A percentile compares a stretch with the other conserved stretches of the same genome.
Evolutionary conservation across 2,329 filamentous ascomycete genomes (phyloP).

Genomic region (Ploettnerulaceae sp.): DNA sequence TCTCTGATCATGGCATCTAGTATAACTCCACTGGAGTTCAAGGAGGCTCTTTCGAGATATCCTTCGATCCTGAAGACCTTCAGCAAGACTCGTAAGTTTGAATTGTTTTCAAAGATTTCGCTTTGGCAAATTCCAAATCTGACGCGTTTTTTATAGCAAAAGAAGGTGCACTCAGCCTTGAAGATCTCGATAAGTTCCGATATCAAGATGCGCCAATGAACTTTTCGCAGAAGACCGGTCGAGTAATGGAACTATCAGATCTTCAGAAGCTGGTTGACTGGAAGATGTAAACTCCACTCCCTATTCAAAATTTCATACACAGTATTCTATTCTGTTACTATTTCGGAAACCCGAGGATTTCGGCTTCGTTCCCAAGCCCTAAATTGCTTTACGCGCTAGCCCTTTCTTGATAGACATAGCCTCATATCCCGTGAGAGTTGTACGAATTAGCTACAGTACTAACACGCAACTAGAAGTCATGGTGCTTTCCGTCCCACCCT

Average conservation of each 20-base stretch:
- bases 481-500: conserved; percentile 59
- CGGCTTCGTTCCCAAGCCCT: too few relatives aligned
- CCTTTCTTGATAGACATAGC: too few relatives aligned
- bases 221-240: conserved; percentile 38
- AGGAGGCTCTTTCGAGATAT: conserved; percentile 29
- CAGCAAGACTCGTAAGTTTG: conserved; percentile 24
- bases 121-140: conserved; percentile 2
- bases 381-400: too few relatives aligned
- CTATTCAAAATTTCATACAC: conserved; percentile 3
- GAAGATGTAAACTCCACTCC: conserved; percentile 56
- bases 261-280: conserved; percentile 60
- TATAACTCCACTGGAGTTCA: conserved; percentile 30
- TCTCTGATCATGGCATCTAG: conserved; percentile 23
- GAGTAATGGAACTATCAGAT: conserved; percentile 50
- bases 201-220: conserved; percentile 47
- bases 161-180: conserved; percentile 35
- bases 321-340: conserved; percentile 9
- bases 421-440: too few relatives aligned
- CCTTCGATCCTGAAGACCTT: conserved; percentile 23
- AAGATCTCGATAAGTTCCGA: conserved; percentile 56
- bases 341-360: too few relatives aligned
- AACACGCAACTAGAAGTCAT: conserved; percentile 38
- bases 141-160: conserved; percentile 25
- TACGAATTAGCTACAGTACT: too few relatives aligned
- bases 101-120: not conserved